Percentiles rank a stretch among this genome's conserved stretches.
These are phyloP conservation scores for Aphanomyces cochlioides DNA, from an alignment of 352 stramenopile species.

Conservation along the genomic window DNA sequence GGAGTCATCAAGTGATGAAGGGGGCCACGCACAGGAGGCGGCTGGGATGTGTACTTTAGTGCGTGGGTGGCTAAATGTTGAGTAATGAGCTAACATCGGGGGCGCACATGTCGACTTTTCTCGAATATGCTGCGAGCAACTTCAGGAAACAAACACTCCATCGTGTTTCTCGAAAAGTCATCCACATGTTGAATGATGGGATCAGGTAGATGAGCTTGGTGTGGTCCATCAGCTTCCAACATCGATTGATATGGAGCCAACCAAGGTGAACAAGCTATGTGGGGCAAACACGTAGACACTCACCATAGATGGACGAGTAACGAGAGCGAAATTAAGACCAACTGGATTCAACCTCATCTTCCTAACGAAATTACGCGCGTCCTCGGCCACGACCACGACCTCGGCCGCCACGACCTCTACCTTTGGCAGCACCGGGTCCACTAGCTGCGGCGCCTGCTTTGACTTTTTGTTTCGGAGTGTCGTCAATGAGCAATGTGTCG, in stretches of 20 bases:
- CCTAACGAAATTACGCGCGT: constrained; percentile 34
- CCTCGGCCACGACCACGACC: constrained; percentile 66
- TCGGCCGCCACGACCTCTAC: constrained; percentile 72
- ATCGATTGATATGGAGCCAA: not conserved
- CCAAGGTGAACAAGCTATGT: not conserved
- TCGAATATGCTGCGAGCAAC: not conserved
- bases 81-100: not conserved
- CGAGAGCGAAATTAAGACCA: constrained; percentile 1
- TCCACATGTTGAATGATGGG: not conserved
- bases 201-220: not conserved
- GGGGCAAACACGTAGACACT: not conserved
- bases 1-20: not conserved
- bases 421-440: constrained; percentile 49
- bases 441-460: constrained; percentile 47
- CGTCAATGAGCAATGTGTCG: constrained; percentile 98
- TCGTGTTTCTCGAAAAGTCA: not conserved
- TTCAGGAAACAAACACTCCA: not conserved
- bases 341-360: not conserved
- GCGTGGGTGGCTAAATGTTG: not conserved
- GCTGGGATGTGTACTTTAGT: not conserved
- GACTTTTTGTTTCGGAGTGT: constrained; percentile 94
- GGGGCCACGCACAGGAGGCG: not conserved
- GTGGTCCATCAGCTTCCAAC: not conserved
- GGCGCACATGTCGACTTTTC: not conserved
- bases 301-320: not conserved